Conservation (phyloP, 1,284 basidiomycete genomes). For the Leccinum variabile region DNA sequence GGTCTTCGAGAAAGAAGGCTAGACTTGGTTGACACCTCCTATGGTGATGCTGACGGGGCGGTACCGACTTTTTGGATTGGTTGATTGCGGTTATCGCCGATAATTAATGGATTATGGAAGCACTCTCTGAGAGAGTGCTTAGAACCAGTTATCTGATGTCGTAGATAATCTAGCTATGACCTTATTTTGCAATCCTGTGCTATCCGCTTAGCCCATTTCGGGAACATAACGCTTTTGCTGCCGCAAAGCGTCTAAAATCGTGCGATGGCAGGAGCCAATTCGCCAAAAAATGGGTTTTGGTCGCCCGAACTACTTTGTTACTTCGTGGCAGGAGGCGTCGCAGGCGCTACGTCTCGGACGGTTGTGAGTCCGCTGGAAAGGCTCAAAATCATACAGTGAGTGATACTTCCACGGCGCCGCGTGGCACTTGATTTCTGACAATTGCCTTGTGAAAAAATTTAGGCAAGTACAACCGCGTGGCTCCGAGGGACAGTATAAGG, state of each 20-base stretch:
- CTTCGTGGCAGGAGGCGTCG: conserved; percentile 76
- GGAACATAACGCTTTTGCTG: background rate
- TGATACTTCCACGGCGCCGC: conserved; percentile 15
- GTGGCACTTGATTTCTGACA: conserved; percentile 3
- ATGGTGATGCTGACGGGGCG: background rate
- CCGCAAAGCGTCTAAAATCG: conserved; percentile 8
- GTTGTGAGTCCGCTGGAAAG: conserved; percentile 91
- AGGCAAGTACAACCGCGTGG: conserved; percentile 79
- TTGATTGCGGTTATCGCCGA: background rate
- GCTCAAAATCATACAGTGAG: conserved; percentile 94
- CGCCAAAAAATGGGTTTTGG: conserved; percentile 34
- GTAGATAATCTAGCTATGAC: background rate
- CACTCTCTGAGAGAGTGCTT: background rate
- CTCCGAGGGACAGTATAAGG: conserved; percentile 69
- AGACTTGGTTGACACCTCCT: conserved; percentile 39
- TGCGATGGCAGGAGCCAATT: conserved; percentile 26
- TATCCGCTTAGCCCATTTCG: background rate
- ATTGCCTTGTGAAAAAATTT: conserved; percentile 6
- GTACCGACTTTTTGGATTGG: background rate
- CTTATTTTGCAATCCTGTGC: background rate
- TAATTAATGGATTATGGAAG: background rate
- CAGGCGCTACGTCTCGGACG: conserved; percentile 83
- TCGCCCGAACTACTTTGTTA: conserved; percentile 36
- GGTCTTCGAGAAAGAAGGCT: conserved; percentile 45
- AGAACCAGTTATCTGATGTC: background rate